Percentiles rank a stretch among this genome's conserved stretches.
phyloP scores from a whole-genome alignment of 2,329 filamentous ascomycete species.

The Coniochaeta hoffmannii region DNA sequence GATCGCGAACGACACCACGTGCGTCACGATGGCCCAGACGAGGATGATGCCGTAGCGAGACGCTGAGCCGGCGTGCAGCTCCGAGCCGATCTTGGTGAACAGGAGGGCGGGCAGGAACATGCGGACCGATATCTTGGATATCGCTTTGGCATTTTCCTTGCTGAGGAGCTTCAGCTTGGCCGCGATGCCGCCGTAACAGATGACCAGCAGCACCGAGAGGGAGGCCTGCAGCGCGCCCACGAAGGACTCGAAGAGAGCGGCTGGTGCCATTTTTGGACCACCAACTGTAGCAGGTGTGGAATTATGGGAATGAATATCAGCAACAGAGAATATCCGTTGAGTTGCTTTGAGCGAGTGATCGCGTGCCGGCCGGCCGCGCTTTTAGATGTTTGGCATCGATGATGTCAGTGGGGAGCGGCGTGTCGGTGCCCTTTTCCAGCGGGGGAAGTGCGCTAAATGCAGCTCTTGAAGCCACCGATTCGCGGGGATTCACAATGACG shows the following conservation, averaged over 20 bases:
- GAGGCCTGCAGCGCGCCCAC: slow-evolving; percentile 37
- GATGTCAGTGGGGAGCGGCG: not conserved
- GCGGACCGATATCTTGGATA: slow-evolving; percentile 38
- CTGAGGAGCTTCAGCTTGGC: slow-evolving; percentile 30
- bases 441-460: not conserved
- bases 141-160: slow-evolving; percentile 25
- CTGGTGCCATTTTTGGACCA: not conserved
- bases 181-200: slow-evolving; percentile 34
- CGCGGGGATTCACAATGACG: not conserved
- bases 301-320: too few species aligned
- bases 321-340: too few species aligned
- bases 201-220: slow-evolving; percentile 38
- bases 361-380: not conserved
- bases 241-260: slow-evolving; percentile 25
- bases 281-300: too few species aligned
- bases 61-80: slow-evolving; percentile 28
- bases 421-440: not conserved
- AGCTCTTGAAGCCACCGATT: not conserved
- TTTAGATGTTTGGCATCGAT: not conserved
- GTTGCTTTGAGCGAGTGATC: too few species aligned
- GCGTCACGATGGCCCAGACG: slow-evolving; percentile 32
- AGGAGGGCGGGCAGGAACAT: slow-evolving; percentile 39
- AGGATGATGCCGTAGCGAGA: slow-evolving; percentile 29
- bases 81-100: slow-evolving; percentile 35
- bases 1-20: slow-evolving; percentile 30